Percentiles rank a stretch among this genome's conserved stretches.
Conservation (phyloP, 371 early-diverging fungal species). For the Mucor ambiguus region DNA sequence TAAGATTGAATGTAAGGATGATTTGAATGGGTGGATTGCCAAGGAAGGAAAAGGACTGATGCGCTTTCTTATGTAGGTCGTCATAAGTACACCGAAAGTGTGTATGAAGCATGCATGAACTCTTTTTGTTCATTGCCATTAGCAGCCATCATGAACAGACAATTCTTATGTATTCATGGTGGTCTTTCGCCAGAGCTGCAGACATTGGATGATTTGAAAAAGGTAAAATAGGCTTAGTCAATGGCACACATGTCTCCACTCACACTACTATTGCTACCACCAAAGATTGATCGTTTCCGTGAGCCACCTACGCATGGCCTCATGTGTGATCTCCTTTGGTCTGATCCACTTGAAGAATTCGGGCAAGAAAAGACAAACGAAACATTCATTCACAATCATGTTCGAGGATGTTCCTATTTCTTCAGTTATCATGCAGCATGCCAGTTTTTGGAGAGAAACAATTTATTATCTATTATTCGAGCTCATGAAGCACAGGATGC, state of each 20-base stretch:
- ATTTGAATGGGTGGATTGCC: background rate
- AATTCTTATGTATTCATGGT: constrained; percentile 98
- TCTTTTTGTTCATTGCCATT: constrained; percentile 97
- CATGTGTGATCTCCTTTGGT: constrained; percentile 98
- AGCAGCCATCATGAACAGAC: constrained; percentile 94
- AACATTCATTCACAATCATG: constrained; percentile 87
- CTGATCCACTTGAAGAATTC: constrained; percentile 97
- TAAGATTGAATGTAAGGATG: constrained; percentile 91
- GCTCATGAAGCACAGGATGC: constrained; percentile 99
- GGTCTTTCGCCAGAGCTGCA: constrained; percentile 89
- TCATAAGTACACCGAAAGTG: constrained; percentile 93
- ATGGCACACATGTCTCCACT: background rate
- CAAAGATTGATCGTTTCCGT: constrained; percentile 87
- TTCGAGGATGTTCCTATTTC: constrained; percentile 95
- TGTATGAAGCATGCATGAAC: constrained; percentile 96
- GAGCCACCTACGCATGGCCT: constrained; percentile 95
- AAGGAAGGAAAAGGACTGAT: background rate
- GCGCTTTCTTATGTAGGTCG: constrained; percentile 55
- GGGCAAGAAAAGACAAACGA: constrained; percentile 86
- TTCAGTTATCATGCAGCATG: constrained; percentile 88
- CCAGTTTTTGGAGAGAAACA: constrained; percentile 92
- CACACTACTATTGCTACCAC: background rate
- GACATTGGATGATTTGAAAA: constrained; percentile 92
- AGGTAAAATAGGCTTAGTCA: constrained; percentile 60
- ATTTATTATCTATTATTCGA: constrained; percentile 91